A percentile compares a stretch with the other conserved stretches of the same genome.
These are phyloP conservation scores for Aplosporella prunicola DNA, from an alignment of 2,329 filamentous ascomycete species.

Conservation along the genomic window DNA sequence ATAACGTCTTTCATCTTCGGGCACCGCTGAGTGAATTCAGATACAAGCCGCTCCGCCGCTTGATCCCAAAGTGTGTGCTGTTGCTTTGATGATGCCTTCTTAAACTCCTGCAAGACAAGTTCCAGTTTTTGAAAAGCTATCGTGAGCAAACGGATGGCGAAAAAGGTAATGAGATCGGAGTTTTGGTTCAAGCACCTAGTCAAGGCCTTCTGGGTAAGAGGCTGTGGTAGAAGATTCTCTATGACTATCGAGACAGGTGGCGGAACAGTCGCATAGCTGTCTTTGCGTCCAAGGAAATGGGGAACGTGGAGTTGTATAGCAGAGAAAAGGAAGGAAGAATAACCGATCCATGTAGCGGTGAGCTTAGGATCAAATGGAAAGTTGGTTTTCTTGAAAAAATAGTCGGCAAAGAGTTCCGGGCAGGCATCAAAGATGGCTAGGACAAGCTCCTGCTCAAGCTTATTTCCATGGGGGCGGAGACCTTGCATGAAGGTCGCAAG, in stretches of 20 bases:
- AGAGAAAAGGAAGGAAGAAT: slow-evolving; percentile 79
- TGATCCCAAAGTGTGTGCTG: slow-evolving; percentile 55
- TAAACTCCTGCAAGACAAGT: slow-evolving; percentile 52
- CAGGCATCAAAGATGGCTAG: slow-evolving; percentile 69
- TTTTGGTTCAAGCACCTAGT: slow-evolving; percentile 70
- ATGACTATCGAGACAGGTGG: slow-evolving; percentile 71
- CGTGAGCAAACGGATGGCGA: slow-evolving; percentile 70
- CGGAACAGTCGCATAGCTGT: slow-evolving; percentile 55
- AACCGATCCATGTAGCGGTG: slow-evolving; percentile 90
- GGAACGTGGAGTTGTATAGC: slow-evolving; percentile 68
- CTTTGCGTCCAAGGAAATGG: slow-evolving; percentile 56
- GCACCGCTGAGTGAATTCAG: slow-evolving; percentile 67
- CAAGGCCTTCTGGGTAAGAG: slow-evolving; percentile 70
- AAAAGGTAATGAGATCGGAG: slow-evolving; percentile 72
- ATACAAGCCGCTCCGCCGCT: slow-evolving; percentile 55
- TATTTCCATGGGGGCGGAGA: slow-evolving; percentile 73
- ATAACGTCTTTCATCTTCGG: slow-evolving; percentile 77
- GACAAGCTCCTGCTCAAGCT: slow-evolving; percentile 71
- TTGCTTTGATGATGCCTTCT: slow-evolving; percentile 30
- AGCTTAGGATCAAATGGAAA: slow-evolving; percentile 88
- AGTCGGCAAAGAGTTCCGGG: slow-evolving; percentile 80
- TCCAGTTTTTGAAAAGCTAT: slow-evolving; percentile 71
- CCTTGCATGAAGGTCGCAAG: slow-evolving; percentile 70
- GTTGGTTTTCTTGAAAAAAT: slow-evolving; percentile 65
- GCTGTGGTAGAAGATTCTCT: slow-evolving; percentile 77